phyloP scores from a whole-genome alignment of 176 grass and related monocot species.

The Neostapfia colusana region DNA sequence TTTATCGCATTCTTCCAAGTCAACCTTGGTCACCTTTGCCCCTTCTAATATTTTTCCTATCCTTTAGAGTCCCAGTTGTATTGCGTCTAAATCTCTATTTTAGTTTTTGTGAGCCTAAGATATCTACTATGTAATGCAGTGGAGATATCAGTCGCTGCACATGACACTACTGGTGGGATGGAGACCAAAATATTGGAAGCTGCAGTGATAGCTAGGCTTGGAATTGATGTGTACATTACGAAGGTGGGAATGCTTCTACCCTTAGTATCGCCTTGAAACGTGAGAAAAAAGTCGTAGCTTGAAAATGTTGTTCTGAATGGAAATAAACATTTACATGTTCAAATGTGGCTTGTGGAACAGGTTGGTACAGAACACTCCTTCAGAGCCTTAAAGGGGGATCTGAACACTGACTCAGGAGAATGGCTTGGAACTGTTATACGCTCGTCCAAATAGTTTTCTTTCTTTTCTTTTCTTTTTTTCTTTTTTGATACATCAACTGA shows the following conservation, averaged over 20 bases:
- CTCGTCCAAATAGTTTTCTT: constrained; percentile 48
- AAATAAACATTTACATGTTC: not conserved
- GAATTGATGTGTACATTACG: constrained; percentile 88
- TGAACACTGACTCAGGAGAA: constrained; percentile 50
- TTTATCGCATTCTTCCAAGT: too few relatives aligned
- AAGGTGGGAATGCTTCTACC: constrained; percentile 30
- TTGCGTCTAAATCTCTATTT: constrained; percentile 7
- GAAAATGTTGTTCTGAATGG: not conserved
- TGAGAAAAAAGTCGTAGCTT: not conserved
- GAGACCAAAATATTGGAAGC: constrained; percentile 92
- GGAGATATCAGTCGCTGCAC: constrained; percentile 81
- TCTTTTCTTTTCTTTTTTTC: too few relatives aligned
- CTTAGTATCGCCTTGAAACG: not conserved
- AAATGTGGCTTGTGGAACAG: constrained; percentile 33
- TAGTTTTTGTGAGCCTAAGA: constrained; percentile 38
- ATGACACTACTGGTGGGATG: constrained; percentile 96
- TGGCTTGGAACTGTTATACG: constrained; percentile 90
- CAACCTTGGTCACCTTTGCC: too few relatives aligned
- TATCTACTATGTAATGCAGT: constrained; percentile 50
- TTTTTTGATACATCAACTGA: too few relatives aligned
- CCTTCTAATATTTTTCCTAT: too few relatives aligned
- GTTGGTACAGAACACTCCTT: constrained; percentile 73
- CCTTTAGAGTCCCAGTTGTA: constrained; percentile 26
- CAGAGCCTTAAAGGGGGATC: constrained; percentile 71
- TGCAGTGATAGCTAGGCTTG: constrained; percentile 76